Conservation (phyloP, 768 basidiomycete genomes). For the Suillus subluteus region DNA sequence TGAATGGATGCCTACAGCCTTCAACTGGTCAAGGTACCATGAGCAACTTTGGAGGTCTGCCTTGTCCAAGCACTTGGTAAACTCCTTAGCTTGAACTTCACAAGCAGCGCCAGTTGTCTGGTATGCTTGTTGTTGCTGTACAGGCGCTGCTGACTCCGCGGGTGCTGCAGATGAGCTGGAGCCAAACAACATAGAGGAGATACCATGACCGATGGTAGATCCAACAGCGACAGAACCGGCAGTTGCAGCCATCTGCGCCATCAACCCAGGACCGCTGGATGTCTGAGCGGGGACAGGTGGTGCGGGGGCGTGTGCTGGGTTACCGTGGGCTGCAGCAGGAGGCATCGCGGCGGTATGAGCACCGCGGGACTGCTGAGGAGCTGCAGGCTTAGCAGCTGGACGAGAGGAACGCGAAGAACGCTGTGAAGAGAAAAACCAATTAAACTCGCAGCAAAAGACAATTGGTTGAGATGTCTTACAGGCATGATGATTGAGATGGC, state of each 20-base stretch:
- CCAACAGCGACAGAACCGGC: constrained; percentile 90
- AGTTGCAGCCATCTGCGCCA: constrained; percentile 87
- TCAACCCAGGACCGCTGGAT: constrained; percentile 66
- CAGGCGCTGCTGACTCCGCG: constrained; percentile 54
- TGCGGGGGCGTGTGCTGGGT: constrained; percentile 45
- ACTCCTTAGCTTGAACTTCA: constrained; percentile 84
- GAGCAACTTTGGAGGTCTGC: constrained; percentile 78
- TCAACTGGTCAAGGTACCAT: constrained; percentile 88
- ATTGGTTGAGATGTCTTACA: constrained; percentile 39
- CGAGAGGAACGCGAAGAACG: constrained; percentile 81
- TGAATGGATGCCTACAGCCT: constrained; percentile 61
- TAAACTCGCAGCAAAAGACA: not conserved
- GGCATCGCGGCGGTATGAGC: constrained; percentile 56
- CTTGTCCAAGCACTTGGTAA: constrained; percentile 84
- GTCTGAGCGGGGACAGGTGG: constrained; percentile 41
- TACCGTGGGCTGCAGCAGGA: constrained; percentile 43
- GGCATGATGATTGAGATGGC: constrained; percentile 43
- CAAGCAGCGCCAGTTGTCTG: constrained; percentile 55
- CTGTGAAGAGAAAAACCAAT: constrained; percentile 37
- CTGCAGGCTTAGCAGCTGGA: constrained; percentile 54
- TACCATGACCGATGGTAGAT: constrained; percentile 87
- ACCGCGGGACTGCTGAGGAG: constrained; percentile 50
- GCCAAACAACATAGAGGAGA: constrained; percentile 90
- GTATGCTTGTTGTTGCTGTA: constrained; percentile 48
- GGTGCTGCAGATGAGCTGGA: constrained; percentile 51